Evolutionary conservation across 352 stramenopile species (phyloP).

Genomic region (Phytophthora idaei): DNA sequence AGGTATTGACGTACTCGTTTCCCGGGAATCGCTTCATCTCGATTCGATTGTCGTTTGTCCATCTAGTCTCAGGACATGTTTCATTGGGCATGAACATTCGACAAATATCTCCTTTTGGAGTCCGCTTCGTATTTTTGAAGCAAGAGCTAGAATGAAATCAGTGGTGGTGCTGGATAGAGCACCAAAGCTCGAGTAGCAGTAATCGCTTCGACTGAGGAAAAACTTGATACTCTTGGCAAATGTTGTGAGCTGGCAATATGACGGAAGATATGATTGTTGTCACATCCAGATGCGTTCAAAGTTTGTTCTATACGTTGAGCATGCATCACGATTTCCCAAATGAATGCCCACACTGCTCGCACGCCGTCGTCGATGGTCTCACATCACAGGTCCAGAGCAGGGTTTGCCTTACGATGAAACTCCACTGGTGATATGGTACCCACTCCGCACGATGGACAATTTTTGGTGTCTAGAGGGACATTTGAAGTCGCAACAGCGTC

Average conservation of each 20-base stretch:
- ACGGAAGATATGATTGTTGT: neutral
- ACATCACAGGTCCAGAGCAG: too few relatives aligned
- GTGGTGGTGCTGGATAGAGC: constrained; percentile 6
- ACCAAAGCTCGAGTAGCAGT: neutral
- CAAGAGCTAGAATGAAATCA: constrained; percentile 15
- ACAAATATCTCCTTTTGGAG: constrained; percentile 4
- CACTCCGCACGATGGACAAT: neutral
- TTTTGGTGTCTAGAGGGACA: neutral
- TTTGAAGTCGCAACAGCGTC: too few relatives aligned
- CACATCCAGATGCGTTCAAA: neutral
- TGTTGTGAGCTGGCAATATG: neutral
- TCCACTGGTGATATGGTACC: neutral
- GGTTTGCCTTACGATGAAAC: too few relatives aligned
- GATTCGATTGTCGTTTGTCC: neutral
- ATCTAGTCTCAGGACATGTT: neutral
- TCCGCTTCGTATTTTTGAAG: constrained; percentile 9
- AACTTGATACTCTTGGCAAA: neutral
- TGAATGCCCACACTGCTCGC: too few relatives aligned
- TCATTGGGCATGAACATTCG: constrained; percentile 19
- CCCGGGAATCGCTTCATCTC: neutral
- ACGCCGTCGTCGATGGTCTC: too few relatives aligned
- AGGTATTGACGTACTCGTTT: constrained; percentile 8
- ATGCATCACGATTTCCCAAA: too few relatives aligned
- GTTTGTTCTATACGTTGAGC: neutral
- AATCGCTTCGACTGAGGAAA: neutral